These are phyloP conservation scores for Cercospora sp. DNA, from an alignment of 2,329 filamentous ascomycete species.

Conservation along the genomic window DNA sequence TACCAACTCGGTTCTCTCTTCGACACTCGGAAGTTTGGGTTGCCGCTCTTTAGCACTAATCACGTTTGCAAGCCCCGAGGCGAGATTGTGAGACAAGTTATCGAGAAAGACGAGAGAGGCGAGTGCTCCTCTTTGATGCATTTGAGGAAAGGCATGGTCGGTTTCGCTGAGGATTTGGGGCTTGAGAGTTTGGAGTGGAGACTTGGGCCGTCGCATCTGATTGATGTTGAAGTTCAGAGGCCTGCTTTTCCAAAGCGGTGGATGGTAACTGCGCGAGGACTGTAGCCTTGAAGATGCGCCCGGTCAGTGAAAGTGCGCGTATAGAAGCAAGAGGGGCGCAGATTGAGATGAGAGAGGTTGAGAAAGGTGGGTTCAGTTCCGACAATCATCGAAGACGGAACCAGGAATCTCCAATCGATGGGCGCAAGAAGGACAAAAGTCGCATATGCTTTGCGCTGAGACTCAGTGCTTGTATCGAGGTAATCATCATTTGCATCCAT, in stretches of 20 bases:
- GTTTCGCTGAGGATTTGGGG: background rate
- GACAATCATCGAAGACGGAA: too few species aligned
- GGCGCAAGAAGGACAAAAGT: too few species aligned
- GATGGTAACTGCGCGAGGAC: background rate
- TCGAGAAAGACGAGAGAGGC: background rate
- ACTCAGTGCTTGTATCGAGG: too few species aligned
- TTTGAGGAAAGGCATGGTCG: background rate
- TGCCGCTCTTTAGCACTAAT: background rate
- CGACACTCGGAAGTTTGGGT: background rate
- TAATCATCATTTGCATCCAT: too few species aligned
- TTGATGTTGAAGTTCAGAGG: background rate
- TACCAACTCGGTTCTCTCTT: background rate
- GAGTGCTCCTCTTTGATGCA: background rate
- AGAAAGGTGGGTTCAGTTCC: too few species aligned
- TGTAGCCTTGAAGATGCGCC: too few species aligned
- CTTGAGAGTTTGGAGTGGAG: background rate
- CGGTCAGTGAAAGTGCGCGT: too few species aligned
- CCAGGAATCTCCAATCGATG: too few species aligned
- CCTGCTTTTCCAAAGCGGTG: background rate
- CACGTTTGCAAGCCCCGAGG: too few species aligned
- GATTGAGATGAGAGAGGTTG: background rate
- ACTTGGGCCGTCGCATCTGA: background rate
- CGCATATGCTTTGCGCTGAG: too few species aligned
- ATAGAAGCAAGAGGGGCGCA: background rate
- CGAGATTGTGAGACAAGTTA: too few species aligned